Evolutionary conservation across 495 filamentous ascomycete species (phyloP), one percentile per base, ranked within the genome.

Genomic region (Aspergillus coremiiformis): DNA sequence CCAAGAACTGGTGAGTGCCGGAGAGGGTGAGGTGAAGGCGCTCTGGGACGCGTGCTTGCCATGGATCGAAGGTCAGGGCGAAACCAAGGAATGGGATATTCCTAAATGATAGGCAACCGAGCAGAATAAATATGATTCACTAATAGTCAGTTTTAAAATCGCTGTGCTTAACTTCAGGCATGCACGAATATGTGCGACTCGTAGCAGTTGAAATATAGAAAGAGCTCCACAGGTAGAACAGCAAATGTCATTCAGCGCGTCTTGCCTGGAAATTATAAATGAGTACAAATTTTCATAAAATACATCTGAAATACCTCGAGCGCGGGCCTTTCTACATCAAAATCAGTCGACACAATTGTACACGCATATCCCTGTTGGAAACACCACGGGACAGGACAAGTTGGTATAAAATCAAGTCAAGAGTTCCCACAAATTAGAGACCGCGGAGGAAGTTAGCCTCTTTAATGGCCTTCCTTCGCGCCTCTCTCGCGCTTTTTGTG

Each of bases 361-460:
- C 56, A 63, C 7, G 26, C 30, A 19, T 23, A 32, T 35, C 47
- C 19, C 19, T 47, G 37, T 29, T 17, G 20, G 42, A 55, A 59
- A 51, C 46, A 37, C 47, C 30, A 54, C 54, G 44, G 42, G 44
- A 49, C 35, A 41, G 43, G 44, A 48, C 17, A 14, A n/a, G 5
- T 15, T 1, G n/a, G 32, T 12, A 49, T 30, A 26, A 54, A 52
- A 39, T 27, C 33, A 51, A 47, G 53, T 23, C 23, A n/a, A 55
- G 5, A 49, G 21, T 27, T 20, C 44, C 45, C 12, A n/a, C 44
- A 27, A 54, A 67, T 67, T 78, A 83, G 80, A 94, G 86, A 15
- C 82, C 78, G 75, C 84, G 86, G 73, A 98, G 79, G 79, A 93
- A 98, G 73, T 98, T 98, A 50, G 61, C 76, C 73, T 97, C 93